Base-by-base conservation (phyloP, 176 grass and related monocot species). In the Triticum dicoccoides region DNA sequence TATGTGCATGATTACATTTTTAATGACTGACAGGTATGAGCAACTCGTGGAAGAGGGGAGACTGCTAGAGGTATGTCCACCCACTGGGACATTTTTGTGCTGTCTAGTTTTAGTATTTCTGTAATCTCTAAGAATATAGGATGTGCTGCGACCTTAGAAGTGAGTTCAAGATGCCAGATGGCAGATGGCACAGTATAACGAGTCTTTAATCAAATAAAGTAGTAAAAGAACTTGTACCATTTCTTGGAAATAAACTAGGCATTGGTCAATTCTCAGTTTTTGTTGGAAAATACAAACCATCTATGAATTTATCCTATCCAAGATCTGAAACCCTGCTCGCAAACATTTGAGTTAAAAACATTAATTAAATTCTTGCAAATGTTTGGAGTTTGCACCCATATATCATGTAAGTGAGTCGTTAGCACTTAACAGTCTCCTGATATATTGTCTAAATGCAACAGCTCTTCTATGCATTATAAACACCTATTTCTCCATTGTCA, bases 1-100 rank as follows among this genome's bases (percentile, higher is more conserved):
- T 82, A 18, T 77, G 11, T 75, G 39, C 34, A 70, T 88, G 63
- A 64, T 18, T 20, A 13, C 23, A 34, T 76, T 41, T 29, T 15
- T 66, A 84, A 88, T 91, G 29, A 3, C 35, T 89, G 85, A 56
- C 91, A 98, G 96, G 89, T 98, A 95, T 30, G 97, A 98, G 83
- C 94, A 95, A 56, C 95, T 98, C 73, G 78, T 94, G 71, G 90
- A 98, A 84, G 92, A 96, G 87, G 93, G 91, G 72, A 96, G 93
- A 74, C 80, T 98, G 35, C 83, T 98, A 82, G 97, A 98, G 97
- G 96, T 96, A 95, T 65, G 44, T 75, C 67, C 30, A 68, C 77
- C 85, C 35, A 72, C 27, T 61, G 29, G 21, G 33, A 14, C 30
- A 24, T 71, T 83, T 80, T 41, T 65, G n/a, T 1, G 1, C 29